Percentiles rank a stretch among this genome's conserved stretches.
Evolutionary conservation across 495 filamentous ascomycete genomes (phyloP).

Genomic region (Hypoxylon trugodes): DNA sequence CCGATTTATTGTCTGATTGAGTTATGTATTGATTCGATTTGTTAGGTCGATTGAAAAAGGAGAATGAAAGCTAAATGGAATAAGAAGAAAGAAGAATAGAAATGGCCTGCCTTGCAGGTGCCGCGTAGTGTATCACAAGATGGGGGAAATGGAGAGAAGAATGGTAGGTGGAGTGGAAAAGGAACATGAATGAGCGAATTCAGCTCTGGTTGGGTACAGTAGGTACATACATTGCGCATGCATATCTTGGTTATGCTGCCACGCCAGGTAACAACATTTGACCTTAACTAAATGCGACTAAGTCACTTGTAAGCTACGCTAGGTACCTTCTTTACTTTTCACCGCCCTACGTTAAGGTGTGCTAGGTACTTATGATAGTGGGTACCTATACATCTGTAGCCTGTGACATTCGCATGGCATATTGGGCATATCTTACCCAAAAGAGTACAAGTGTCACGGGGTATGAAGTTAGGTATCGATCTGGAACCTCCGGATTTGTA

Average conservation of each 20-base stretch:
- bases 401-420: slow-evolving; percentile 14
- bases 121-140: slow-evolving; percentile 26
- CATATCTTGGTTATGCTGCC: background rate
- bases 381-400: no score
- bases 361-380: no score
- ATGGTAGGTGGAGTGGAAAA: slow-evolving; percentile 18
- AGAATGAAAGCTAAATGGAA: slow-evolving; percentile 1
- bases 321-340: slow-evolving; percentile 9
- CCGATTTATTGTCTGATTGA: slow-evolving; percentile 1
- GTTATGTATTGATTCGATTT: slow-evolving; percentile 6
- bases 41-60: background rate
- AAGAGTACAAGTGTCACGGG: slow-evolving; percentile 26
- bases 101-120: slow-evolving; percentile 37
- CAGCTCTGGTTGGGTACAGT: slow-evolving; percentile 20
- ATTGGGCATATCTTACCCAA: slow-evolving; percentile 24
- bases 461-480: background rate
- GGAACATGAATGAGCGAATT: slow-evolving; percentile 18
- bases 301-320: background rate
- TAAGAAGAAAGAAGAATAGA: slow-evolving; percentile 24
- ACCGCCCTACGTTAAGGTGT: slow-evolving; percentile 22
- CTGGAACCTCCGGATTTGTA: slow-evolving; percentile 21
- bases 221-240: no score
- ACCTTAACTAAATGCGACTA: slow-evolving; percentile 7
- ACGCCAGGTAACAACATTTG: slow-evolving; percentile 3
- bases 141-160: slow-evolving; percentile 20